Conservation (phyloP, 768 basidiomycete genomes). For the Suillus decipiens region DNA sequence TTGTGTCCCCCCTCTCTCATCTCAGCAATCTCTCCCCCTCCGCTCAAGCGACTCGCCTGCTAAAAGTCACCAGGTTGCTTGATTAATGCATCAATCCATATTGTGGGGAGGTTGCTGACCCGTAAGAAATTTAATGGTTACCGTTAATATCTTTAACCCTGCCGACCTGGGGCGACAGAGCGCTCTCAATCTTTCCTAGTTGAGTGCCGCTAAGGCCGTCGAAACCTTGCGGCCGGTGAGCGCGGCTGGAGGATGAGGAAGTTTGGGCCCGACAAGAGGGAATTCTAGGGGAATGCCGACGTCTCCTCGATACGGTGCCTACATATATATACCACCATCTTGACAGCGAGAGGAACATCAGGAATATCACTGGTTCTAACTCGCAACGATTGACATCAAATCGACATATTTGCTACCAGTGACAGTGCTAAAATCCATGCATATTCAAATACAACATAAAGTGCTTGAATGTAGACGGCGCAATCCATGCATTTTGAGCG, state of each 20-base stretch:
- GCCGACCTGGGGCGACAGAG: not conserved
- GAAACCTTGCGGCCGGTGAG: not conserved
- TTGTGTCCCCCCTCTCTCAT: not conserved
- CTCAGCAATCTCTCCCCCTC: not conserved
- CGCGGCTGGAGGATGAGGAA: not conserved
- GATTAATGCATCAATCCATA: not conserved
- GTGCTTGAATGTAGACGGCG: too few species aligned
- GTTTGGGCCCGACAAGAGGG: not conserved
- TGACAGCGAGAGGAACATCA: not conserved
- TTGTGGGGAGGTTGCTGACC: not conserved
- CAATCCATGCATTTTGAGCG: not conserved
- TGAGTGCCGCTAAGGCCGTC: not conserved
- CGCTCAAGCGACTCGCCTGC: not conserved
- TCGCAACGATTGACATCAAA: not conserved
- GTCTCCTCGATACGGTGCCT: not conserved
- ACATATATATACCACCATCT: not conserved
- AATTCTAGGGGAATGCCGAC: not conserved
- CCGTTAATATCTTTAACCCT: not conserved
- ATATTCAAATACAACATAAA: not conserved
- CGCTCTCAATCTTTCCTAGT: not conserved
- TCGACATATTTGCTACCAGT: not conserved
- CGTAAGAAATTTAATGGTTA: not conserved
- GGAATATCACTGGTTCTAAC: not conserved
- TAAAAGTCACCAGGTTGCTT: not conserved
- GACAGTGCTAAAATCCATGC: not conserved